Base-by-base conservation (phyloP, 1,284 basidiomycete species). In the Thecaphora thlaspeos region DNA sequence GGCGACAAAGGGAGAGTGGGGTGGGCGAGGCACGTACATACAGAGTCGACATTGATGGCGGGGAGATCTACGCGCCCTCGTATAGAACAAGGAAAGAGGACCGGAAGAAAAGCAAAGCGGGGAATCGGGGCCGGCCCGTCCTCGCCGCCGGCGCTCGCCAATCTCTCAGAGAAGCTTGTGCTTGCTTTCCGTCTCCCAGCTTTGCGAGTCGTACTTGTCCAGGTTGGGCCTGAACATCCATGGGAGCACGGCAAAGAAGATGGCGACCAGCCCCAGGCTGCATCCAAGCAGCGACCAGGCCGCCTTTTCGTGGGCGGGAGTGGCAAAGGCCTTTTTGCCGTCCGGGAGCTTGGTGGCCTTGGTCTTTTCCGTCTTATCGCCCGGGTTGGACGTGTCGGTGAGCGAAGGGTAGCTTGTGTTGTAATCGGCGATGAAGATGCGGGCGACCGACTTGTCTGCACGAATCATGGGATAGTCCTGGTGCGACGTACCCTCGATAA, bases 391-490 rank as follows among this genome's bases (percentile, higher is more conserved):
- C 19, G 51, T 48, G 38, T 63, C 58, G 22, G 51, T 56, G 30
- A 74, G 26, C 26, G 66, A 55, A 2, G 65, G 59, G 43, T 64
- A 47, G 22, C 61, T 52, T 4, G 53, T 45, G 30, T 53, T 36
- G 32, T 61, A 54, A 15, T 50, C 68, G 26, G 61, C 58, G 28
- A 49, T 54, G 37, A 70, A 70, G 41, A 70, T 51, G 19, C 55
- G 57, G 39, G 53, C 42, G 21, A 70, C 37, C 24, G 57, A 59
- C 42, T 24, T 23, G 51, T 70, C 59, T 42, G 61, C 46, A 26
- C 57, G 61, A 43, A 64, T 59, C 64, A 70, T 66, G 56, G 61
- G 48, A 46, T 62, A 76, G 57, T 76, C 73, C 38, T 75, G 72
- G 46, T 76, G 73, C 21, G 70, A 69, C 4, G 64, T 63, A 21